Conservation (phyloP, 352 stramenopile genomes). For the Saprolegnia diclina region DNA sequence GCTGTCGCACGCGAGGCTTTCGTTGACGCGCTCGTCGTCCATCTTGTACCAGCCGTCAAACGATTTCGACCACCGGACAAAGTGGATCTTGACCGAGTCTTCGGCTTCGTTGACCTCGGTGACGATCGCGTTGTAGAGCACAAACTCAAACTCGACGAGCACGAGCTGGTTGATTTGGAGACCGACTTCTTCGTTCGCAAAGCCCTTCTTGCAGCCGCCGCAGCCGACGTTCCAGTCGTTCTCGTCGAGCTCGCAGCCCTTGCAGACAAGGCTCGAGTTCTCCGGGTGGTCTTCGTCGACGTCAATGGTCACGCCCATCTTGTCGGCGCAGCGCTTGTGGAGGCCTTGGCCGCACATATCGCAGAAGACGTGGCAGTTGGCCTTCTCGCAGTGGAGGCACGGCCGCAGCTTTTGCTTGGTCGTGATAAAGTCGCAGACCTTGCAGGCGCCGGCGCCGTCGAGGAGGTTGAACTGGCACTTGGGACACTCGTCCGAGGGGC, state of each 20-base stretch:
- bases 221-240: constrained; percentile 61
- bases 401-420: constrained; percentile 60
- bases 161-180: constrained; percentile 82
- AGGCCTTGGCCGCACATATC: constrained; percentile 81
- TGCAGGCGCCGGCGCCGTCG: constrained; percentile 41
- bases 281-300: constrained; percentile 49
- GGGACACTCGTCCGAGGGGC: constrained; percentile 12
- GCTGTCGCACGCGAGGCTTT: constrained; percentile 83
- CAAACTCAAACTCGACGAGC: constrained; percentile 78
- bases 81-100: constrained; percentile 84
- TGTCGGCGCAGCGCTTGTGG: constrained; percentile 67
- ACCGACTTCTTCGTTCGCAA: constrained; percentile 32
- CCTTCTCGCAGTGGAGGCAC: constrained; percentile 49
- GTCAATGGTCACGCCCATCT: constrained; percentile 62
- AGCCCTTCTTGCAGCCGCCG: constrained; percentile 42
- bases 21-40: constrained; percentile 85
- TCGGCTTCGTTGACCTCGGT: constrained; percentile 63
- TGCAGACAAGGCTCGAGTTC: constrained; percentile 28
- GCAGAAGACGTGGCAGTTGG: constrained; percentile 71
- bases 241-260: constrained; percentile 33
- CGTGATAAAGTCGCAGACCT: constrained; percentile 77
- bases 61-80: constrained; percentile 79
- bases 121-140: constrained; percentile 83
- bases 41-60: constrained; percentile 87
- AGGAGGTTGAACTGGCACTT: constrained; percentile 26